These are phyloP conservation scores for Astrothelium subdiscretum DNA, from an alignment of 495 filamentous ascomycete genomes.

Conservation along the genomic window DNA sequence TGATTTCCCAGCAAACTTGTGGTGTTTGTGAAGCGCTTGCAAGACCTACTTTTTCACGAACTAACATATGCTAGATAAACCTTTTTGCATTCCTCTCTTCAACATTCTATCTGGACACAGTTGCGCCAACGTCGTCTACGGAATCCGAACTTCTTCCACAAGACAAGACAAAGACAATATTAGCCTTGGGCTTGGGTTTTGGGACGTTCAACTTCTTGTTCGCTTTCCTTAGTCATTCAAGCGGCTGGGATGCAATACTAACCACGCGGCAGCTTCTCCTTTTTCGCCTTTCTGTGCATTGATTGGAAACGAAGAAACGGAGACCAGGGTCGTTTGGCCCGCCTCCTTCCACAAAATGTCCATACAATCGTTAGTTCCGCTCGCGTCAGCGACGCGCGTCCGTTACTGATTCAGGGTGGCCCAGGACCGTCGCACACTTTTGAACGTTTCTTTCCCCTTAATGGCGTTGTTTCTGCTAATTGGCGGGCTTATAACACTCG, in stretches of 20 bases:
- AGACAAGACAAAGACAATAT: background rate
- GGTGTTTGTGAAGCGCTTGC: background rate
- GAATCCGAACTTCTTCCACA: background rate
- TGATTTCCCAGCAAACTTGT: constrained; percentile 10
- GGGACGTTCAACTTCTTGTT: constrained; percentile 14
- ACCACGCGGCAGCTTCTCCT: background rate
- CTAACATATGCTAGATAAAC: constrained; percentile 8
- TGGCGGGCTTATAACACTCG: background rate
- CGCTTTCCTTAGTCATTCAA: constrained; percentile 1
- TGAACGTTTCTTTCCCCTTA: background rate
- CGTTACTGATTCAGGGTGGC: background rate
- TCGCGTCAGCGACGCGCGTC: background rate
- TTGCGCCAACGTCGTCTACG: background rate
- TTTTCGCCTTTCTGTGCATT: background rate
- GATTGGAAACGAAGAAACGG: background rate
- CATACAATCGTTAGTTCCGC: background rate
- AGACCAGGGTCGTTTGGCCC: background rate
- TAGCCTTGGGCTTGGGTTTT: constrained; percentile 9
- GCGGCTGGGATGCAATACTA: background rate
- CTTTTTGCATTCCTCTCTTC: constrained; percentile 13
- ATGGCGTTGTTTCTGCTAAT: background rate
- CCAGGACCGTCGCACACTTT: background rate
- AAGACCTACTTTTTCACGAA: background rate
- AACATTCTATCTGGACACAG: constrained; percentile 5
- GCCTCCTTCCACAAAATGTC: background rate